phyloP scores from a whole-genome alignment of 805 yeast genomes.

The Starmerella roubikii region DNA sequence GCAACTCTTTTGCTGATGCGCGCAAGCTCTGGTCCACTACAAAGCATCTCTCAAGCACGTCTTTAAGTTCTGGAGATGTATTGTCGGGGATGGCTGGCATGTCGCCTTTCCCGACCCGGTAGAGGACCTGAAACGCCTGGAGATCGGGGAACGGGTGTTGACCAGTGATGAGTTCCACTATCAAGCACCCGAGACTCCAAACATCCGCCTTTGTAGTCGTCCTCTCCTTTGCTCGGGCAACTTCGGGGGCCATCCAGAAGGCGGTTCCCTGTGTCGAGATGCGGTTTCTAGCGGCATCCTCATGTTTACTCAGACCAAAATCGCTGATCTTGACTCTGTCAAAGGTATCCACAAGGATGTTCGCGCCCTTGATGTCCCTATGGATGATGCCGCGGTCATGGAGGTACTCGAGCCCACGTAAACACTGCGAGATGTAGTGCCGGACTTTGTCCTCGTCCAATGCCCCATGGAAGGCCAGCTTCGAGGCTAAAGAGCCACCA shows the following conservation, averaged over 20 bases:
- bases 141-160: constrained; percentile 91
- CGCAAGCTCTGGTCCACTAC: constrained; percentile 61
- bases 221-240: constrained; percentile 71
- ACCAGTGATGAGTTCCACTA: constrained; percentile 92
- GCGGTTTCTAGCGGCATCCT: constrained; percentile 46
- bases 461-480: constrained; percentile 53
- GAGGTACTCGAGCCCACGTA: constrained; percentile 58
- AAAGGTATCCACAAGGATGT: constrained; percentile 64
- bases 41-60: constrained; percentile 54
- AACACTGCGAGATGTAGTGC: constrained; percentile 60
- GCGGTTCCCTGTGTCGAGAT: constrained; percentile 89
- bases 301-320: constrained; percentile 65
- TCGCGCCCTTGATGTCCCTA: constrained; percentile 82
- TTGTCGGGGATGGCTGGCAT: constrained; percentile 63
- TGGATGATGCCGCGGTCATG: constrained; percentile 69
- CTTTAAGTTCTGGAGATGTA: constrained; percentile 51
- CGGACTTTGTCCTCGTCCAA: constrained; percentile 64
- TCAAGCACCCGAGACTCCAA: constrained; percentile 92
- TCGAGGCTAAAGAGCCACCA: constrained; percentile 55
- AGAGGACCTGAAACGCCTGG: constrained; percentile 93
- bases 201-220: constrained; percentile 89
- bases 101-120: constrained; percentile 71
- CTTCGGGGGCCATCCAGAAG: constrained; percentile 99
- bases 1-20: constrained; percentile 57
- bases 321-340: constrained; percentile 77